Evolutionary conservation across 352 stramenopile genomes (phyloP), one percentile per base, ranked within the genome.

Genomic region (Phytophthora sp.): DNA sequence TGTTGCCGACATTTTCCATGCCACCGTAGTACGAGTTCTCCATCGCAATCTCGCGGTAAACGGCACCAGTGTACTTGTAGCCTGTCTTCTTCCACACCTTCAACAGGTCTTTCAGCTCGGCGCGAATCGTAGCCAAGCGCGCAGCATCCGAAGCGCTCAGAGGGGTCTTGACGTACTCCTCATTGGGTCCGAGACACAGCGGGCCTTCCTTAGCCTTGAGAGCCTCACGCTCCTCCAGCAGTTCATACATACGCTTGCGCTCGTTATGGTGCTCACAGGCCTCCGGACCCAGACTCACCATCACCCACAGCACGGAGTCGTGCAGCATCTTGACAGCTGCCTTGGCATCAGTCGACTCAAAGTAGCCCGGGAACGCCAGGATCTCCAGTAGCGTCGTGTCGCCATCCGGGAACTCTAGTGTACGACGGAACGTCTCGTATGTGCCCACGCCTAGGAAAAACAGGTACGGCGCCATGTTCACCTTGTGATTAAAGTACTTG

Each of bases 1-100:
- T 92, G 76, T 92, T 92, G 55, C 84, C 84, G 12, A 92, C 84
- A 62, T 92, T 92, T 56, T 92, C 84, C 84, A 92, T 92, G 21
- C 84, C 84, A 2, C 84, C 84, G 55, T 92, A 92, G 73, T 92
- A 89, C 56, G 82, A 90, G 67, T 92, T 92, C 69, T 92, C 84
- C 84, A 92, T 92, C 4, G 79, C 84, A 52, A 92, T 92, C 66
- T 92, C 84, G 36, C 84, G 84, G 69, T 92, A 92, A 49, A 92
- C 80, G 13, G 81, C 79, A 16, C 84, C 84, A 47, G 84, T 90
- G 75, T 92, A 92, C 76, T 92, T 92, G 74, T 92, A 92, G 7
- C 84, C 84, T 15, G 84, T 92, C 73, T 92, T 92, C 53, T 80
- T 86, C 84, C 84, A 92, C 65, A 60, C 70, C 63, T 82, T 82